These are phyloP conservation scores for Beta lomatogona DNA, from an alignment of 179 eudicot species.

Conservation along the genomic window DNA sequence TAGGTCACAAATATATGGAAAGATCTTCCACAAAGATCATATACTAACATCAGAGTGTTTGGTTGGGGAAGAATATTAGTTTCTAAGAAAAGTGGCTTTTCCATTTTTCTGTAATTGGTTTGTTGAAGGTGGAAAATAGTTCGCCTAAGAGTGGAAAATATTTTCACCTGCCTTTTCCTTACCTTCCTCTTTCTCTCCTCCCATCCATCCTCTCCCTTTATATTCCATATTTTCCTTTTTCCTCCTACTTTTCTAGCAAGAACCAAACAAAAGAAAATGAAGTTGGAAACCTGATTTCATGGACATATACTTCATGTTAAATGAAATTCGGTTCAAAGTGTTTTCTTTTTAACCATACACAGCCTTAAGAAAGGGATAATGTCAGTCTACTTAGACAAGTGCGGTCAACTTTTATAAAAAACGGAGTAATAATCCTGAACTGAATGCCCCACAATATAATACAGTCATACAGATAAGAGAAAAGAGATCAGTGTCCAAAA, in stretches of 20 bases:
- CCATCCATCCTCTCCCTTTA: no score
- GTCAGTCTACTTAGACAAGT: background rate
- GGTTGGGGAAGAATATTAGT: background rate
- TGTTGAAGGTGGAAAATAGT: background rate
- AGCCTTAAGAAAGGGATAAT: no score
- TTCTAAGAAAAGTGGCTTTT: no score
- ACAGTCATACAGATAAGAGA: background rate
- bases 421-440: background rate
- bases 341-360: background rate
- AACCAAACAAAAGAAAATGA: no score
- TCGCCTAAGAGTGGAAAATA: no score
- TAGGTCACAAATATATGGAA: no score
- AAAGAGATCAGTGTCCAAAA: background rate
- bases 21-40: background rate
- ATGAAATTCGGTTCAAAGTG: background rate
- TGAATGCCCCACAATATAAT: background rate
- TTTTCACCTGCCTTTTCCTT: no score
- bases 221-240: background rate
- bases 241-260: background rate
- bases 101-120: no score
- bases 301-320: background rate
- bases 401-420: no score
- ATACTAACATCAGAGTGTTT: background rate
- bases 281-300: background rate
- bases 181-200: no score